These are phyloP conservation scores for Eucalyptus erythrocorys DNA, from an alignment of 345 rosid species.

Conservation along the genomic window DNA sequence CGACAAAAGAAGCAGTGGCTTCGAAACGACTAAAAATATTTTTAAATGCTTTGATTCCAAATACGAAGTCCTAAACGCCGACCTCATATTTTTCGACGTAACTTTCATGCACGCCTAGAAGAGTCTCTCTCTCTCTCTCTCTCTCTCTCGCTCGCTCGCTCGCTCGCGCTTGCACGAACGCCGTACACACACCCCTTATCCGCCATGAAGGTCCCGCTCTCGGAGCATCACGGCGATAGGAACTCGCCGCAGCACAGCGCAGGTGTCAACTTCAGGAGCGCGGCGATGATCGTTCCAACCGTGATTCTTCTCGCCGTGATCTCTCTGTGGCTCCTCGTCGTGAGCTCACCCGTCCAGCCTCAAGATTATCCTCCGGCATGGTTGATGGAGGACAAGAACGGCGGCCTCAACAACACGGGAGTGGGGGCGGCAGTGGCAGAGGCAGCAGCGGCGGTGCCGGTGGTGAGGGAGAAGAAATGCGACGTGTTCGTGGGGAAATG, in stretches of 20 bases:
- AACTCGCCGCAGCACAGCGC: not conserved
- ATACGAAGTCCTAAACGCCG: not conserved
- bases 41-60: not conserved
- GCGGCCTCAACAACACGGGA: not conserved
- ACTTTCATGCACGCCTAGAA: not conserved
- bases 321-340: constrained; percentile 7
- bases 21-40: not conserved
- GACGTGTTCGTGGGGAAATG: constrained; percentile 27
- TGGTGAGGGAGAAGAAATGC: constrained; percentile 1
- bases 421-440: not conserved
- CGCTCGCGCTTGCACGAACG: not conserved
- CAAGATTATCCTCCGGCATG: not conserved
- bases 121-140: not conserved
- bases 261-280: not conserved
- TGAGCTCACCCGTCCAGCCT: not conserved
- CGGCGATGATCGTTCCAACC: not conserved
- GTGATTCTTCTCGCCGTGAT: constrained; percentile 1
- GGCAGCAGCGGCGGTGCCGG: not conserved
- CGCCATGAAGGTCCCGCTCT: not conserved
- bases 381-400: not conserved
- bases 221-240: not conserved
- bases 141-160: not conserved
- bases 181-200: not conserved
- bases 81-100: not conserved
- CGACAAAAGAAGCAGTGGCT: not conserved